These are phyloP conservation scores for Beauveria bassiana DNA, from an alignment of 2,329 filamentous ascomycete genomes.

Conservation along the genomic window DNA sequence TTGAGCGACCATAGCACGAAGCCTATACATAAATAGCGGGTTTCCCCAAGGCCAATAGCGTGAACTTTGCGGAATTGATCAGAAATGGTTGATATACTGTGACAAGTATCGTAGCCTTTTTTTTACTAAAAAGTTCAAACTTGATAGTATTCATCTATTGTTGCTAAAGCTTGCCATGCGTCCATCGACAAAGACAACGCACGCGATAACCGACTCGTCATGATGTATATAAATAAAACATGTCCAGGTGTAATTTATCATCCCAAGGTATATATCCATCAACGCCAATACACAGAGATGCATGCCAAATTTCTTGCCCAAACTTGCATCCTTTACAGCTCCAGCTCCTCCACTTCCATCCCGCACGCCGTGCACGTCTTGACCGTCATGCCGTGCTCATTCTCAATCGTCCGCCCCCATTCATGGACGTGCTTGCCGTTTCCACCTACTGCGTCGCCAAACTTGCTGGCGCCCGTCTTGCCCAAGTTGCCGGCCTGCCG, in stretches of 20 bases:
- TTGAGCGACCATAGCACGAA: too few relatives aligned
- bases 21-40: too few relatives aligned
- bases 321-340: constrained; percentile 38
- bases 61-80: too few relatives aligned
- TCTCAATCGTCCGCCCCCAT: constrained; percentile 66
- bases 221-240: background rate
- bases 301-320: background rate
- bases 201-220: too few relatives aligned
- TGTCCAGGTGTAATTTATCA: background rate
- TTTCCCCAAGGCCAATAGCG: too few relatives aligned
- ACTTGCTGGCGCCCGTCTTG: constrained; percentile 46
- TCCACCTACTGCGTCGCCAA: constrained; percentile 68
- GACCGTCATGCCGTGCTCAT: constrained; percentile 63
- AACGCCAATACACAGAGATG: background rate
- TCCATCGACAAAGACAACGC: too few relatives aligned
- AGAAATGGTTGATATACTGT: too few relatives aligned
- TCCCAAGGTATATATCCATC: constrained; percentile 1
- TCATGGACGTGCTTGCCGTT: constrained; percentile 77
- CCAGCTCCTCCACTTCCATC: constrained; percentile 72
- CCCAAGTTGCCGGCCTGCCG: constrained; percentile 56
- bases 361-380: constrained; percentile 74
- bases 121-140: too few relatives aligned
- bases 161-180: background rate
- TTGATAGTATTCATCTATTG: too few relatives aligned
- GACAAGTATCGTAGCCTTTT: too few relatives aligned